A percentile compares a stretch with the other conserved stretches of the same genome.
Evolutionary conservation across 257 asterid genomes (phyloP).

Genomic region (Craterostigma plantagineum): DNA sequence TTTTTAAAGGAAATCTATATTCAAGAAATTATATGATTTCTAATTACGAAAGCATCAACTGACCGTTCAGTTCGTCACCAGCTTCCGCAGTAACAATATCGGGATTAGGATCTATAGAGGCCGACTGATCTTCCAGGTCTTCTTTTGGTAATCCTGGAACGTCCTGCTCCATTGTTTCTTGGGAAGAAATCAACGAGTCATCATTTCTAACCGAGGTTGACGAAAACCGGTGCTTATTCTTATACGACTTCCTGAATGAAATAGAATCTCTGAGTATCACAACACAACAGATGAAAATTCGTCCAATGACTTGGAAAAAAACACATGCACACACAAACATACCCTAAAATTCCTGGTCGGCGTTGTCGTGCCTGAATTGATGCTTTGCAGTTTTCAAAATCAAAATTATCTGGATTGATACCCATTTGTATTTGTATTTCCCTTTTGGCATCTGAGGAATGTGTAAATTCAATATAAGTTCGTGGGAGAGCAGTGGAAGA

Average conservation of each 20-base stretch:
- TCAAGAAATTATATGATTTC: too few species aligned
- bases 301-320: not conserved
- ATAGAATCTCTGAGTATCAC: not conserved
- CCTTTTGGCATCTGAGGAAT: constrained; percentile 42
- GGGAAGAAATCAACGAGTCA: constrained; percentile 24
- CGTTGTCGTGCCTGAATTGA: constrained; percentile 31
- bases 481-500: too few species aligned
- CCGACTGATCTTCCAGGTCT: constrained; percentile 15
- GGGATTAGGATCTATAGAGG: constrained; percentile 14
- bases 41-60: constrained; percentile 13
- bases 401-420: constrained; percentile 7
- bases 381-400: constrained; percentile 16
- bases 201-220: constrained; percentile 20
- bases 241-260: constrained; percentile 36
- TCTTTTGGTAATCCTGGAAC: constrained; percentile 16
- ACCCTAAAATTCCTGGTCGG: constrained; percentile 70
- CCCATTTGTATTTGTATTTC: constrained; percentile 68
- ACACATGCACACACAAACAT: constrained; percentile 5
- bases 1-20: too few species aligned
- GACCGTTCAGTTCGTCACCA: constrained; percentile 29
- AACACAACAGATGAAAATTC: not conserved
- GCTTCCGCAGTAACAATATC: constrained; percentile 14
- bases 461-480: not conserved
- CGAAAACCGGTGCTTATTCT: constrained; percentile 36
- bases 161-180: constrained; percentile 21